Base-by-base conservation (phyloP, 2,329 filamentous ascomycete species). In the Ustilaginoidea virens region DNA sequence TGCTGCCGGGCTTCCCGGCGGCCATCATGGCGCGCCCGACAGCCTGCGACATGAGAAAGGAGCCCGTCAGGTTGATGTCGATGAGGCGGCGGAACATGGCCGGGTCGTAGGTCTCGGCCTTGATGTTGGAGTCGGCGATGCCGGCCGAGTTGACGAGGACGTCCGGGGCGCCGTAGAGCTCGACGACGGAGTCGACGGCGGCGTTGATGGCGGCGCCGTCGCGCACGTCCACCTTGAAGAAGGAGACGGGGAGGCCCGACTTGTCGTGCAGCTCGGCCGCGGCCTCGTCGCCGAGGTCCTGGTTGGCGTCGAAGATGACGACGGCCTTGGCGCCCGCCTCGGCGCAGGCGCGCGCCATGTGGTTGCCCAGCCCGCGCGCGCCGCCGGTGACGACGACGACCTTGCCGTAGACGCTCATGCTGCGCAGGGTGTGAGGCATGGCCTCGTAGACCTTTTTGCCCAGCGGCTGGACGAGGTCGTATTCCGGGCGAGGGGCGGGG, bases 111-210 rank as follows among this genome's bases (percentile, higher is more conserved):
- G 63, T 72, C 63, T 85, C 80, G 28, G 78, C 79, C 52, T 79
- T 78, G 60, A 85, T 80, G 64, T 85, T 85, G 49, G 78, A 83
- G 52, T 85, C 79, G 38, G 79, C 79, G 38, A 86, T 82, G 48
- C 80, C 79, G 25, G 80, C 80, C 27, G 76, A 74, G 59, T 82
- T 12, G 57, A 86, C 66, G n/a, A 86, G 61, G 18, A 82, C 72
- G 44, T 86, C 75, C 9, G 80, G 69, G 8, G 66, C 60, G 30
- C 80, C 80, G 41, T 75, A 79, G 36, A 73, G 61, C 35, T 71
- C 61, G 24, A 72, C 67, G 23, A 80, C 69, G 33, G 70, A 65
- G 37, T 71, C 62, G 30, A 85, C 73, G 14, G 76, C 75, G 30
- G 74, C 69, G 42, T 74, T 68, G 51, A 85, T 78, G 38, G 72